A percentile compares a stretch with the other conserved stretches of the same genome.
Conservation (phyloP, 441 rosid genomes). For the Erodium trifolium region DNA sequence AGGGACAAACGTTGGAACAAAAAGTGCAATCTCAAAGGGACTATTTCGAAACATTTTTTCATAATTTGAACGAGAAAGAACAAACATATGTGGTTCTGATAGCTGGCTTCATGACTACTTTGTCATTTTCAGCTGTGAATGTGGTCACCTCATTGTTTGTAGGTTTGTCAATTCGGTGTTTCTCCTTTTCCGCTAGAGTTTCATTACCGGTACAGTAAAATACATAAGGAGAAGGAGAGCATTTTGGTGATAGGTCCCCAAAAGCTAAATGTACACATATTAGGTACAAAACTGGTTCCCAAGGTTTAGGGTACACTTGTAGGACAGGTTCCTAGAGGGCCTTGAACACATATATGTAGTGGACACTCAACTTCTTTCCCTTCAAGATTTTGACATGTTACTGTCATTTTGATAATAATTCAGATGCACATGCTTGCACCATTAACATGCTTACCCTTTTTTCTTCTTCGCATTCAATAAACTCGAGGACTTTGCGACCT, state of each 20-base stretch:
- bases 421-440: background rate
- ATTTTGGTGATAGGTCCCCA: background rate
- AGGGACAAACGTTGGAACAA: background rate
- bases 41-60: background rate
- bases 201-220: background rate
- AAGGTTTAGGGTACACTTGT: background rate
- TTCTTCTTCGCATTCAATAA: no score
- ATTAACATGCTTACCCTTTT: background rate
- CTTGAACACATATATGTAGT: background rate
- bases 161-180: constrained; percentile 2
- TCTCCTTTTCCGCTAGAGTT: background rate
- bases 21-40: background rate
- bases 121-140: constrained; percentile 3
- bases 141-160: background rate
- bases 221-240: background rate
- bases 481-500: background rate
- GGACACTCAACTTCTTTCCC: background rate
- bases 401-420: background rate
- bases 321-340: background rate
- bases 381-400: background rate
- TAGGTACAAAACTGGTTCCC: background rate
- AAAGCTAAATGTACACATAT: constrained; percentile 1
- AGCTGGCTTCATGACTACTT: background rate
- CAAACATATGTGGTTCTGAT: background rate
- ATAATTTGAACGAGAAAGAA: background rate